Base-by-base conservation (phyloP, 306 rosid species). In the Quercus glauca region DNA sequence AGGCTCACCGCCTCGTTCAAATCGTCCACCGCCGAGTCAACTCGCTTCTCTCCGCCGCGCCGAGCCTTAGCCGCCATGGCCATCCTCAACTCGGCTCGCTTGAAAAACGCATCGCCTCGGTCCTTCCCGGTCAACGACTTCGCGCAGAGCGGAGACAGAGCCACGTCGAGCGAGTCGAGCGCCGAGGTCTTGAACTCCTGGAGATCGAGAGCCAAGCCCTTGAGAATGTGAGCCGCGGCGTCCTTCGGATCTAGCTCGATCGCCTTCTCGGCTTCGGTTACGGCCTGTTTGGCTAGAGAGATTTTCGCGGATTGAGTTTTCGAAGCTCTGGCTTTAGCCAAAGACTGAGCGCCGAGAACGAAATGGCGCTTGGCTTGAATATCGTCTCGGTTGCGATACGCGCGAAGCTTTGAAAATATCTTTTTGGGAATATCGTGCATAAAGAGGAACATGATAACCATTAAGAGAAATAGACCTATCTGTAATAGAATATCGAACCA, bases 211-310 rank as follows among this genome's bases (percentile, higher is more conserved):
- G 83, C 92, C 58, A 92, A 58, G 35, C 97, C 85, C 56, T 92
- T 92, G 58, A 94, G 90, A 15, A 94, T 86, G 92, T 94, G 91
- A 13, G 94, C 78, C 1, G 98, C 98, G 2, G 94, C 97, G 82
- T 94, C 98, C 55, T 84, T 91, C 1, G 97, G 97, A 41, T 91
- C 93, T 5, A 92, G 83, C 0, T 82, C 85, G 83, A 94, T 90
- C 33, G 98, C 92, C 55, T 77, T 81, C 0, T 94, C 92, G 41
- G 97, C 98, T 74, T 91, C 94, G 41, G 76, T 88, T 57, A 85
- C 43, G 17, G 92, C 92, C 43, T 89, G 81, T 49, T 88, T 73
- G n/a, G 87, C 87, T 61, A 92, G 68, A 1, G 84, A 57, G 8
- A 63, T 31, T 23, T 85, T 61, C 28, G 49, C 15, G 68, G 92